Conservation (phyloP, 306 rosid genomes). For the Acacia crassicarpa region DNA sequence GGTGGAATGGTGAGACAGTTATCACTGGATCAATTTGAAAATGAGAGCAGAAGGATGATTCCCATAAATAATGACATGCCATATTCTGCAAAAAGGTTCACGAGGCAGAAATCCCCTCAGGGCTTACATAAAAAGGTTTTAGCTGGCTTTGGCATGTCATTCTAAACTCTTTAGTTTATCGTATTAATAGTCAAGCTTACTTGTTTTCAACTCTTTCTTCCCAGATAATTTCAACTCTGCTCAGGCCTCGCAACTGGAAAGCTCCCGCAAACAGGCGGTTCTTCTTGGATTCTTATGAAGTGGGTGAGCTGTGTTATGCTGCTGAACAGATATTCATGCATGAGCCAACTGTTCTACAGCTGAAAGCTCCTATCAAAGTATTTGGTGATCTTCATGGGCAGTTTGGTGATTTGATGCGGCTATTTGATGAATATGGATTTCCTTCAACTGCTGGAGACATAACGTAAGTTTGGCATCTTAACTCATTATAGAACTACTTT, state of each 20-base stretch:
- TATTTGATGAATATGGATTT: slow-evolving; percentile 99
- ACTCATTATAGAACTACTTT: slow-evolving; percentile 11
- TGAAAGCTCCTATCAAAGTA: slow-evolving; percentile 95
- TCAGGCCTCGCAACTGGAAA: slow-evolving; percentile 98
- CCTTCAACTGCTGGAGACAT: slow-evolving; percentile 99
- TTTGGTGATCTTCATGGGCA: slow-evolving; percentile 99
- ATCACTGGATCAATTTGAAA: slow-evolving; percentile 98
- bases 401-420: slow-evolving; percentile 99
- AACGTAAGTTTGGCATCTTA: slow-evolving; percentile 64
- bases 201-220: slow-evolving; percentile 25
- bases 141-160: slow-evolving; percentile 10
- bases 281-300: slow-evolving; percentile 98
- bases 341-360: slow-evolving; percentile 95
- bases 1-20: slow-evolving; percentile 99
- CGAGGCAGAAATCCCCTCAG: slow-evolving; percentile 95
- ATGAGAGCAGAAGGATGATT: slow-evolving; percentile 98
- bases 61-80: slow-evolving; percentile 78
- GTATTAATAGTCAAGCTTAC: slow-evolving; percentile 24
- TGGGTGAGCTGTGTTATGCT: slow-evolving; percentile 98
- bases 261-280: slow-evolving; percentile 87
- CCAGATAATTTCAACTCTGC: slow-evolving; percentile 85
- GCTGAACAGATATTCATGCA: slow-evolving; percentile 99
- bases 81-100: slow-evolving; percentile 75
- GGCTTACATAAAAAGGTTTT: slow-evolving; percentile 91
- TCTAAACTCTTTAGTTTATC: slow-evolving; percentile 10